A percentile compares a stretch with the other conserved stretches of the same genome.
phyloP scores from a whole-genome alignment of 2,329 filamentous ascomycete genomes.

The Penicillium sp. region DNA sequence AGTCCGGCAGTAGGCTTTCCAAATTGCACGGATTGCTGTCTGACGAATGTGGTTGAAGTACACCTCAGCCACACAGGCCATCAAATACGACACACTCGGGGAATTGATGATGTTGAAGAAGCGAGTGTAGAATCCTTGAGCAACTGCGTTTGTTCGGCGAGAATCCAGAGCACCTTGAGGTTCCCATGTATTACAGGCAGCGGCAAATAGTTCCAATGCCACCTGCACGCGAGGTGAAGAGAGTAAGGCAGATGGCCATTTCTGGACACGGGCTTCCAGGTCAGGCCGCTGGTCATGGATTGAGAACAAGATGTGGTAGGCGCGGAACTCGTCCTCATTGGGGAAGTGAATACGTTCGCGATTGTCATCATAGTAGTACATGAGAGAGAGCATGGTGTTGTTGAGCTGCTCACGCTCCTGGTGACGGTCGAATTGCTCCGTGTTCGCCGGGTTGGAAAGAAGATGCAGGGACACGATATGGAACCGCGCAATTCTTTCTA shows the following conservation, averaged over 20 bases:
- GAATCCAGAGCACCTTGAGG: conserved; percentile 53
- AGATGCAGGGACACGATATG: conserved; percentile 63
- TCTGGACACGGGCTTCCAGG: conserved; percentile 58
- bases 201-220: conserved; percentile 57
- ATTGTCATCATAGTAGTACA: conserved; percentile 60
- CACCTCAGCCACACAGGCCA: conserved; percentile 63
- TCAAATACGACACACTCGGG: conserved; percentile 57
- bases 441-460: conserved; percentile 51
- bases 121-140: conserved; percentile 56
- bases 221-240: conserved; percentile 54
- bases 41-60: conserved; percentile 60
- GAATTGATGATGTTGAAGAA: conserved; percentile 60
- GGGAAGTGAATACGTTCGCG: conserved; percentile 49
- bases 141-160: conserved; percentile 51
- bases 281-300: conserved; percentile 54
- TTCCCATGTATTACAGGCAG: conserved; percentile 54
- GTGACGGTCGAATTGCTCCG: conserved; percentile 55
- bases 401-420: conserved; percentile 65
- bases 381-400: conserved; percentile 59
- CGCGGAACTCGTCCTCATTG: conserved; percentile 63
- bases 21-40: conserved; percentile 55
- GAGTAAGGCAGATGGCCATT: conserved; percentile 52
- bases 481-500: conserved; percentile 63
- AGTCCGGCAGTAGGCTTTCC: conserved; percentile 51
- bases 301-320: conserved; percentile 60